Evolutionary conservation across 2,329 filamentous ascomycete genomes (phyloP).

Genomic region (Fusarium sp.): DNA sequence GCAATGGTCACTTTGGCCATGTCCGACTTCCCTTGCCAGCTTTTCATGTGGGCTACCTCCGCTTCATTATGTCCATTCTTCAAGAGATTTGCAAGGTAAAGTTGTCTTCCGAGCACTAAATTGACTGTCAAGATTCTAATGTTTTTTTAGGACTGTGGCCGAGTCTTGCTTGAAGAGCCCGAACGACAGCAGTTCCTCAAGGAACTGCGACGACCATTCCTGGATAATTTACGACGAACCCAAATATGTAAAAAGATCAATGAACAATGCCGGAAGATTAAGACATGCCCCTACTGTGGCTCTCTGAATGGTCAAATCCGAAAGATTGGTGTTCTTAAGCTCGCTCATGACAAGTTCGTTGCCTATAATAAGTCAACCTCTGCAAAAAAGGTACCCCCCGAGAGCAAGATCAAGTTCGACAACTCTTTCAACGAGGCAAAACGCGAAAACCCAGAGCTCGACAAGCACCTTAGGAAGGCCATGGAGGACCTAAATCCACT

Average conservation of each 20-base stretch:
- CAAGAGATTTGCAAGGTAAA: conserved; percentile 92
- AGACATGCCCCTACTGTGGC: conserved; percentile 84
- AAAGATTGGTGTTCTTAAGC: conserved; percentile 92
- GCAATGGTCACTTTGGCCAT: conserved; percentile 96
- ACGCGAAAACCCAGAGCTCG: conserved; percentile 83
- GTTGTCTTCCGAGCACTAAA: neutral
- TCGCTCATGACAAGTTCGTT: conserved; percentile 93
- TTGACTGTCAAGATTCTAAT: conserved; percentile 18
- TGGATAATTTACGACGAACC: conserved; percentile 90
- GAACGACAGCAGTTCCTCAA: conserved; percentile 85
- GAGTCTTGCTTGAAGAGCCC: conserved; percentile 84
- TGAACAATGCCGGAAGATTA: conserved; percentile 89
- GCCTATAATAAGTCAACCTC: conserved; percentile 91
- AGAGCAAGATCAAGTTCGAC: conserved; percentile 88
- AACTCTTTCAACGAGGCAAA: conserved; percentile 86
- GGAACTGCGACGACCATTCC: conserved; percentile 82
- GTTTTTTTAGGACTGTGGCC: conserved; percentile 77
- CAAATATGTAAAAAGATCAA: conserved; percentile 90
- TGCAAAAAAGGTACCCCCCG: conserved; percentile 84
- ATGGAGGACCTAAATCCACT: conserved; percentile 95
- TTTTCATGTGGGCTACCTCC: conserved; percentile 97
- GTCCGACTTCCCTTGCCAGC: conserved; percentile 91
- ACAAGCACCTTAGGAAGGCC: conserved; percentile 92
- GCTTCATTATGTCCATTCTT: conserved; percentile 90
- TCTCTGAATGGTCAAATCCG: conserved; percentile 92